Evolutionary conservation across 2,329 filamentous ascomycete species (phyloP).

Genomic region (Colletotrichum chlorophyti): DNA sequence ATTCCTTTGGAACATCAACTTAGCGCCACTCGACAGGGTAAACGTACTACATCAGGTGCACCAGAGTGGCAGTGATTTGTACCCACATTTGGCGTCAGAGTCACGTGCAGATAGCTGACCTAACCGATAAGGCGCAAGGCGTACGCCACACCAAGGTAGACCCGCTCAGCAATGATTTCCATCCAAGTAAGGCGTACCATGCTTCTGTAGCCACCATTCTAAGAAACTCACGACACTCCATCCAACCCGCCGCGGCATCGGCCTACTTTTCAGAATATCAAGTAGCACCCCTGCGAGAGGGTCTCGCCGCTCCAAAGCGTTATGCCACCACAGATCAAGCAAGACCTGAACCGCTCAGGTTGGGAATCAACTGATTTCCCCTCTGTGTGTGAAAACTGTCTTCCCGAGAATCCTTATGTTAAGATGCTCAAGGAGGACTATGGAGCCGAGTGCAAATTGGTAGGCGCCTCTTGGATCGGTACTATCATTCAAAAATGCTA

Average conservation of each 20-base stretch:
- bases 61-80: too few species aligned
- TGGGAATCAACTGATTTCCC: constrained; percentile 95
- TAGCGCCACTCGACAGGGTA: too few species aligned
- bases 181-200: neutral
- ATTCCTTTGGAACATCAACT: too few species aligned
- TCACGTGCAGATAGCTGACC: too few species aligned
- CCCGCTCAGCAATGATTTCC: too few species aligned
- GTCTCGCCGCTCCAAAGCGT: constrained; percentile 30
- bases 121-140: too few species aligned
- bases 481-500: constrained; percentile 27
- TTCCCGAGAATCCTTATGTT: constrained; percentile 96
- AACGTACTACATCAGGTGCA: too few species aligned
- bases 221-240: neutral
- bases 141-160: too few species aligned
- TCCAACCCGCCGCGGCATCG: neutral
- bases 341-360: constrained; percentile 92
- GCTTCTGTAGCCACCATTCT: neutral
- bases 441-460: constrained; percentile 82
- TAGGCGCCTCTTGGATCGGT: constrained; percentile 31
- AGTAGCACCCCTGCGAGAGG: neutral
- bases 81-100: too few species aligned
- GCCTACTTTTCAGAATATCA: too few species aligned
- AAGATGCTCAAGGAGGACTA: constrained; percentile 99
- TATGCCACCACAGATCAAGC: constrained; percentile 93
- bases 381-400: constrained; percentile 88